Evolutionary conservation across 2,329 filamentous ascomycete genomes (phyloP), one percentile per base, ranked within the genome.

Genomic region (Diaporthe australafricana): DNA sequence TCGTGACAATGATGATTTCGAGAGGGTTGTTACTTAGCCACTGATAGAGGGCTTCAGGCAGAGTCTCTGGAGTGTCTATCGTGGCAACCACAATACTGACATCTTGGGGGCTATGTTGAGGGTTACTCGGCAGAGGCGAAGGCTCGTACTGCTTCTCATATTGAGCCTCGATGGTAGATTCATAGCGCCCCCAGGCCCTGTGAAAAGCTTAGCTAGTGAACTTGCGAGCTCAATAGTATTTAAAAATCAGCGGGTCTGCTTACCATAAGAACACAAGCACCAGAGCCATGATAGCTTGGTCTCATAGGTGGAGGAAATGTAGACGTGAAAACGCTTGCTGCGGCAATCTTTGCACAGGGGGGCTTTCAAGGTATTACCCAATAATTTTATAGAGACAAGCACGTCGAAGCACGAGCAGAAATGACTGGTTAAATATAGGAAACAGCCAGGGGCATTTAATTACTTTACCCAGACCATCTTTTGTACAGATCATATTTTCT

Each of bases 71-170:
- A 6, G 60, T 50, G 7, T 65, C 60, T 50, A 65, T 65, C 5
- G 60, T 65, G 30, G 60, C 60, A 35, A 65, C 60, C 42, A 65
- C 60, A 27, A 65, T 22, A 12, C 60, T 65, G 30, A 65, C 60
- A 65, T 65, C 60, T 38, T 50, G 45, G 9, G 60, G 35, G 30
- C n/a, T 27, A 25, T 25, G 47, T 38, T 25, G 45, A 2, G 60
- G 60, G 14, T 25, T 38, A 1, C 20, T 27, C 3, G 60, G 30
- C 5, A 65, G 60, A 2, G 45, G 60, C n/a, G 50, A 6, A 20
- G 60, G 60, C 11, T 38, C 47, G 45, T 65, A 63, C 1, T n/a
- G 5, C 3, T 50, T 20, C n/a, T 38, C 45, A 8, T 38, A 20
- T 8, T 30, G 8, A 17, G 60, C 30, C 22, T 65, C 60, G 14